These are phyloP conservation scores for Barnettozyma wickerhamii DNA, from an alignment of 805 yeast species.

Conservation along the genomic window DNA sequence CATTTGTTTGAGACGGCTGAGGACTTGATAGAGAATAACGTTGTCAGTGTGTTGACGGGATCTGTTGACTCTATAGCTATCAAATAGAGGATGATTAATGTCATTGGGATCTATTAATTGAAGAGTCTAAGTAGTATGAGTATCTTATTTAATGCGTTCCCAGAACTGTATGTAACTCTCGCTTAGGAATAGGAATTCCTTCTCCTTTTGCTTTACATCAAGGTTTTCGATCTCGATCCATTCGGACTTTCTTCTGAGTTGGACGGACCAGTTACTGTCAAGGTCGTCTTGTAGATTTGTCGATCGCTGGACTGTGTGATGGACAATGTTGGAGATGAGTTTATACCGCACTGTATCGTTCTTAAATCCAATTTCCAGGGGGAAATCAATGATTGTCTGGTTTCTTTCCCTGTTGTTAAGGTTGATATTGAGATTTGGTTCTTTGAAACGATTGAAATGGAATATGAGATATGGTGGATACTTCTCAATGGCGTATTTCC, in stretches of 20 bases:
- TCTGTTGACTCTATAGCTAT: slow-evolving; percentile 89
- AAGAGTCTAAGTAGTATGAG: background rate
- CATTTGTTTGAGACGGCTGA: slow-evolving; percentile 90
- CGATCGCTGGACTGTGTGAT: slow-evolving; percentile 21
- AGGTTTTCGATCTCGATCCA: slow-evolving; percentile 64
- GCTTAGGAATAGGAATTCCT: slow-evolving; percentile 55
- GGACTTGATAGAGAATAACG: slow-evolving; percentile 80
- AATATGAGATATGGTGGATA: slow-evolving; percentile 54
- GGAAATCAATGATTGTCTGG: slow-evolving; percentile 61
- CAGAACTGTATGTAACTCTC: slow-evolving; percentile 69
- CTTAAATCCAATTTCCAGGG: slow-evolving; percentile 31
- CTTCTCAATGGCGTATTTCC: slow-evolving; percentile 34
- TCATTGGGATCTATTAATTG: too few species aligned
- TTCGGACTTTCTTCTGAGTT: slow-evolving; percentile 35
- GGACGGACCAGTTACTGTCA: slow-evolving; percentile 45
- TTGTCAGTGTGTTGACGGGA: slow-evolving; percentile 81
- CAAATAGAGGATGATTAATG: slow-evolving; percentile 37
- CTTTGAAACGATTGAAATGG: slow-evolving; percentile 51
- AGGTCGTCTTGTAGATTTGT: slow-evolving; percentile 26
- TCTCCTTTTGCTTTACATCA: slow-evolving; percentile 40
- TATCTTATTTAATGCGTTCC: slow-evolving; percentile 32
- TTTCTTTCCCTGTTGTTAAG: slow-evolving; percentile 40
- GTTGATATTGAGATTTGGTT: slow-evolving; percentile 29
- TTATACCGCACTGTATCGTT: slow-evolving; percentile 31
- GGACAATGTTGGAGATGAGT: slow-evolving; percentile 46